These are phyloP conservation scores for Prunus mongolica DNA, from an alignment of 306 rosid species.

Conservation along the genomic window DNA sequence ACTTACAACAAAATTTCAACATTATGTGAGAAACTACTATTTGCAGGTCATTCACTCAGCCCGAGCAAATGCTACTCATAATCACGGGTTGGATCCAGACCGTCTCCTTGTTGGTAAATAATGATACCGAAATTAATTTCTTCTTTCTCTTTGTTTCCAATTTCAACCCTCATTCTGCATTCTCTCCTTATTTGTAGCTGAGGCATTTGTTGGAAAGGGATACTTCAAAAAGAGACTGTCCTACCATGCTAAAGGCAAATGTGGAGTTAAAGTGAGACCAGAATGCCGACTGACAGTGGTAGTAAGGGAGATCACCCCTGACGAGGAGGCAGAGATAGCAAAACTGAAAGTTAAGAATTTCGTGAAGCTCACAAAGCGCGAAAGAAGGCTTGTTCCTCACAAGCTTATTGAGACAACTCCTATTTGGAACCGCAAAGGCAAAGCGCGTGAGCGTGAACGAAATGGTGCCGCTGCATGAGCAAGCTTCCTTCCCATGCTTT, in stretches of 20 bases:
- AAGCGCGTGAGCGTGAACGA: constrained; percentile 23
- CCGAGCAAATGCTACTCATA: constrained; percentile 85
- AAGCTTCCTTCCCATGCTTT: neutral
- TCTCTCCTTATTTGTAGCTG: constrained; percentile 47
- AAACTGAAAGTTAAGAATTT: constrained; percentile 71
- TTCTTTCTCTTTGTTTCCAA: neutral
- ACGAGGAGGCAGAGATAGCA: constrained; percentile 87
- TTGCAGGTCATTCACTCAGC: constrained; percentile 89
- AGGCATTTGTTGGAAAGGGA: constrained; percentile 90
- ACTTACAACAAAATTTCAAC: neutral
- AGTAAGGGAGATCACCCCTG: constrained; percentile 77
- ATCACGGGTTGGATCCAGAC: constrained; percentile 80
- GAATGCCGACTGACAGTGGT: constrained; percentile 83
- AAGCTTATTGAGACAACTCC: constrained; percentile 80
- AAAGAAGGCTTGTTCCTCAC: constrained; percentile 83
- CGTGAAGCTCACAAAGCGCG: constrained; percentile 62
- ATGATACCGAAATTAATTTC: constrained; percentile 16
- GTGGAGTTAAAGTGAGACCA: constrained; percentile 49
- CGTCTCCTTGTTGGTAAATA: constrained; percentile 81
- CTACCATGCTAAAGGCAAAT: constrained; percentile 44
- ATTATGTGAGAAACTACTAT: neutral
- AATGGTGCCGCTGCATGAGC: constrained; percentile 21
- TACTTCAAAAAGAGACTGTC: constrained; percentile 43
- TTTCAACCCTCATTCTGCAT: constrained; percentile 8
- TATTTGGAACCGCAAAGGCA: constrained; percentile 78